Base-by-base conservation (phyloP, 352 stramenopile species). In the Phytophthora nicotianae region DNA sequence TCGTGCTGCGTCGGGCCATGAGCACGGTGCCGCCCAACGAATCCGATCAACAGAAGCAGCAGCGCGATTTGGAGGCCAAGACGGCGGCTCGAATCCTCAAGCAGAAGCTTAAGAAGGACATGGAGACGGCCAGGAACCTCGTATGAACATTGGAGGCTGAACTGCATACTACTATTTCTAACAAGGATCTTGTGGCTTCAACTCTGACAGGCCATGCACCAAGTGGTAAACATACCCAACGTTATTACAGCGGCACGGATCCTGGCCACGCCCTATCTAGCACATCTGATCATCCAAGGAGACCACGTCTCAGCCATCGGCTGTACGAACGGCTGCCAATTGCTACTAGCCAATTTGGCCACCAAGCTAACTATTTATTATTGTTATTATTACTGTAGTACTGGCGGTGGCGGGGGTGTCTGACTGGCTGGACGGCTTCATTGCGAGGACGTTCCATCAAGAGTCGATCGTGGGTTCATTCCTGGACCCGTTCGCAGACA, bases 401-500 rank as follows among this genome's bases (percentile, higher is more conserved):
- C 66, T 94, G n/a, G 76, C 80, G 5, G 75, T 88, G 33, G 82
- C 86, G 0, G 82, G 81, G 5, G 53, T 93, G 11, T 93, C 83
- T 3, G 86, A 94, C 58, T 94, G 86, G 86, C 66, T 93, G 26
- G 86, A 94, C 50, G 86, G 86, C 45, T 94, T 89, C 58, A 86
- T 94, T 42, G 86, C 86, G 35, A 83, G 84, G 5, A 80, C 62
- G 20, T 88, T 81, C 62, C 86, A 91, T 57, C 83, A 91, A 45
- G 72, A 91, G 73, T 91, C 86, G 11, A 89, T 93, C 26, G 68
- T 94, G 19, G 86, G 86, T 17, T 92, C 86, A 23, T 91, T 94
- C 71, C 61, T 94, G 27, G 86, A 94, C 54, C 86, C 86, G 7
- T 84, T 94, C 46, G 86, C 86, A 16, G 86, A 94, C 72, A 94